Conservation (phyloP, 1,284 basidiomycete species). For the Tremellales sp. region DNA sequence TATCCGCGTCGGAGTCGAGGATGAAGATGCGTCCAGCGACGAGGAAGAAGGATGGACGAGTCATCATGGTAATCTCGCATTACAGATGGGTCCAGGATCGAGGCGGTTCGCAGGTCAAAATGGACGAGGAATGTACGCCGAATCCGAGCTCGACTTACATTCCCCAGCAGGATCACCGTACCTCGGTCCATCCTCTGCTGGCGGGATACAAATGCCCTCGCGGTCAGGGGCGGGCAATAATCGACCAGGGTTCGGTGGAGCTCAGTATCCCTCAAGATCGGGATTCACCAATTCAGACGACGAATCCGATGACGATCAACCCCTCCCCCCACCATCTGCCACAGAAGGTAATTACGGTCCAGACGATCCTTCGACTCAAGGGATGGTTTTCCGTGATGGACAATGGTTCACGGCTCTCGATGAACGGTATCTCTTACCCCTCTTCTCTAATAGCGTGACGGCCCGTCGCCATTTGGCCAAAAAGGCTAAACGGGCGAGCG, state of each 20-base stretch:
- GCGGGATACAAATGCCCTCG: neutral
- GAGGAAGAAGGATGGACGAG: slow-evolving; percentile 61
- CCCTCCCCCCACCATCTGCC: slow-evolving; percentile 58
- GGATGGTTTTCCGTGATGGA: slow-evolving; percentile 54
- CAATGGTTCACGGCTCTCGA: slow-evolving; percentile 97
- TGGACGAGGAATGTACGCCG: slow-evolving; percentile 37
- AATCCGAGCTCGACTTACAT: slow-evolving; percentile 34
- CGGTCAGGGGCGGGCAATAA: neutral
- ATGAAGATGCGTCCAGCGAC: slow-evolving; percentile 74
- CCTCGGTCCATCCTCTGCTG: slow-evolving; percentile 1
- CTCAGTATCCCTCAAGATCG: slow-evolving; percentile 19
- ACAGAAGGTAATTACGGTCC: slow-evolving; percentile 55
- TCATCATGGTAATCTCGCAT: slow-evolving; percentile 36
- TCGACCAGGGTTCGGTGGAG: neutral
- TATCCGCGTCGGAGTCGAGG: slow-evolving; percentile 91
- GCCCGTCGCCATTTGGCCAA: slow-evolving; percentile 80
- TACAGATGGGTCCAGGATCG: slow-evolving; percentile 37
- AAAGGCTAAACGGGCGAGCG: slow-evolving; percentile 48
- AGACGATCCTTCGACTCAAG: slow-evolving; percentile 18
- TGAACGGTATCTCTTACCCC: slow-evolving; percentile 86
- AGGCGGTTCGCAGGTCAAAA: slow-evolving; percentile 43
- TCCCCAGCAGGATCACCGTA: slow-evolving; percentile 27
- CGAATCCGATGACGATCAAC: slow-evolving; percentile 70
- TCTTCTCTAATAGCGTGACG: slow-evolving; percentile 92
- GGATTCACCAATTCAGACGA: slow-evolving; percentile 50